Percentiles rank a stretch among this genome's conserved stretches.
Evolutionary conservation across 768 basidiomycete genomes (phyloP).

Genomic region (Tricholomella constricta): DNA sequence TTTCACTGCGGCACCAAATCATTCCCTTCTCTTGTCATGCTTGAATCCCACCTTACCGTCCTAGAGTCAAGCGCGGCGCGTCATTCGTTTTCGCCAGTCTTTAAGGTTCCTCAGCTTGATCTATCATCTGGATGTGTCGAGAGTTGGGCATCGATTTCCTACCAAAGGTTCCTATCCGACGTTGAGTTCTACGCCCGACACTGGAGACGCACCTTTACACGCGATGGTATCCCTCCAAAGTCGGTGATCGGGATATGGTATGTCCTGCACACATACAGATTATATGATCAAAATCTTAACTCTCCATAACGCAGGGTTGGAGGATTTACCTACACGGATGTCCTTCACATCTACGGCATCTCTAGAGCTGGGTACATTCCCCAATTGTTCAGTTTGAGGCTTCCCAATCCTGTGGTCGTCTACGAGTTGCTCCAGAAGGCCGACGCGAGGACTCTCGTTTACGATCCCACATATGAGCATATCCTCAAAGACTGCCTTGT

Average conservation of each 20-base stretch:
- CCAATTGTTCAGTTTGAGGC: conserved; percentile 75
- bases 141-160: conserved; percentile 27
- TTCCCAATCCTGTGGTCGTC: conserved; percentile 71
- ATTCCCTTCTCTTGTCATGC: conserved; percentile 22
- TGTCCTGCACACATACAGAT: conserved; percentile 19
- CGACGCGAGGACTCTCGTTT: conserved; percentile 63
- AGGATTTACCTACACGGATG: conserved; percentile 71
- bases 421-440: conserved; percentile 69
- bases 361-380: conserved; percentile 78
- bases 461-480: conserved; percentile 57
- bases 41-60: conserved; percentile 54
- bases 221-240: conserved; percentile 41
- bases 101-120: conserved; percentile 51
- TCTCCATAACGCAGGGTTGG: conserved; percentile 56
- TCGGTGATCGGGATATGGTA: conserved; percentile 68
- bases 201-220: conserved; percentile 48
- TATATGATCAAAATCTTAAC: conserved; percentile 3
- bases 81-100: conserved; percentile 48
- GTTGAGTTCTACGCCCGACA: conserved; percentile 57
- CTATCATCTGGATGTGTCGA: conserved; percentile 20
- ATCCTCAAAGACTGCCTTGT: conserved; percentile 48
- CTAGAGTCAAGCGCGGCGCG: conserved; percentile 49
- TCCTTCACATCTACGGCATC: conserved; percentile 73
- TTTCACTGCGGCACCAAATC: neutral
- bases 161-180: conserved; percentile 50